Evolutionary conservation across 805 yeast genomes (phyloP).

Genomic region (Candida krabiensis): DNA sequence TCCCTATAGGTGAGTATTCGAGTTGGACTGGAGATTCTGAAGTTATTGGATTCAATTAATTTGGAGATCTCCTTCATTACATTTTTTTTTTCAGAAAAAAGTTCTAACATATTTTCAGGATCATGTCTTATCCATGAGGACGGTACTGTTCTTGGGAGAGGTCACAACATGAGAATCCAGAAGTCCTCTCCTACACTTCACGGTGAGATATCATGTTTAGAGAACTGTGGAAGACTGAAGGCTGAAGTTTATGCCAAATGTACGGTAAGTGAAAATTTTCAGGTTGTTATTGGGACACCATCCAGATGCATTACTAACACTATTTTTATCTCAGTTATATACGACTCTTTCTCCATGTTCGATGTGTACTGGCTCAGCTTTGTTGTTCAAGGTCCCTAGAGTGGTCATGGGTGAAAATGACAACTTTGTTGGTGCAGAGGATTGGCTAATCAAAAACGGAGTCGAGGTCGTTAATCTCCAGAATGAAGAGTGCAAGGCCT

Average conservation of each 20-base stretch:
- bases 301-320: slow-evolving; percentile 10
- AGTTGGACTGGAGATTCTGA: too few relatives aligned
- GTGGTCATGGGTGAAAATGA: slow-evolving; percentile 88
- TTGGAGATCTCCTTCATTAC: too few relatives aligned
- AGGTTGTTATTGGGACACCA: slow-evolving; percentile 3
- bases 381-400: slow-evolving; percentile 84
- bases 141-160: slow-evolving; percentile 81
- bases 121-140: slow-evolving; percentile 72
- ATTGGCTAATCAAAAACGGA: slow-evolving; percentile 62
- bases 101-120: slow-evolving; percentile 39
- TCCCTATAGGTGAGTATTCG: slow-evolving; percentile 60
- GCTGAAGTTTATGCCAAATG: slow-evolving; percentile 79
- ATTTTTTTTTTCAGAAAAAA: too few relatives aligned
- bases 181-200: slow-evolving; percentile 81
- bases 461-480: slow-evolving; percentile 68
- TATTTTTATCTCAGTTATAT: slow-evolving; percentile 46
- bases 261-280: slow-evolving; percentile 44
- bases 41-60: too few relatives aligned
- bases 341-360: slow-evolving; percentile 91
- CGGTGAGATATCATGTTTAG: slow-evolving; percentile 89
- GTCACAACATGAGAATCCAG: slow-evolving; percentile 90
- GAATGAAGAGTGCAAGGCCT: slow-evolving; percentile 58
- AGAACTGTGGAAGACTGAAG: slow-evolving; percentile 85
- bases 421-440: slow-evolving; percentile 83
- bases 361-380: slow-evolving; percentile 94